A percentile compares a stretch with the other conserved stretches of the same genome.
phyloP scores from a whole-genome alignment of 2,329 filamentous ascomycete species.

The Fusarium sp. region DNA sequence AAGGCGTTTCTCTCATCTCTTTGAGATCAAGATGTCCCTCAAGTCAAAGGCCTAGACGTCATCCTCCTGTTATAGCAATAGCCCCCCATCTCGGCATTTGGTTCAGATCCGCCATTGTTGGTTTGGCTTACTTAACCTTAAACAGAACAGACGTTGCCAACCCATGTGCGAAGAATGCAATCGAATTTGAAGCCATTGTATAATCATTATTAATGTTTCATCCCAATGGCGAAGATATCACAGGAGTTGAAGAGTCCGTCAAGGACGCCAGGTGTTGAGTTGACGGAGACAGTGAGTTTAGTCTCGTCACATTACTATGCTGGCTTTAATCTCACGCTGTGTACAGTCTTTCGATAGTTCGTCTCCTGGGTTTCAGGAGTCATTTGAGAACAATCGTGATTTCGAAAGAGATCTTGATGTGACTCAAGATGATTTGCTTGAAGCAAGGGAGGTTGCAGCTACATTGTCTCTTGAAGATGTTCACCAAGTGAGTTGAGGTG shows the following conservation, averaged over 20 bases:
- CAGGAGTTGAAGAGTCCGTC: constrained; percentile 3
- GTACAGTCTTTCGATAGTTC: background rate
- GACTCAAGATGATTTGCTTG: constrained; percentile 59
- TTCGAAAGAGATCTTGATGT: constrained; percentile 49
- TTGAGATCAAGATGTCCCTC: background rate
- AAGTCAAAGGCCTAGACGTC: background rate
- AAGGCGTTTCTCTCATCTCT: background rate
- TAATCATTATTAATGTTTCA: background rate
- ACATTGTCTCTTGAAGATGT: constrained; percentile 53
- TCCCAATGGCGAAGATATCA: constrained; percentile 6
- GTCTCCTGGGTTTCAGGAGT: background rate
- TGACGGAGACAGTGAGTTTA: constrained; percentile 11
- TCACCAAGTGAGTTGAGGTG: constrained; percentile 40
- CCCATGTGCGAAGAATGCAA: background rate
- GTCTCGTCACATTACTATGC: background rate
- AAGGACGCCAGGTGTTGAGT: background rate
- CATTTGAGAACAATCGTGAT: background rate
- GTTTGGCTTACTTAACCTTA: background rate
- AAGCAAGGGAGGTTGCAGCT: constrained; percentile 55
- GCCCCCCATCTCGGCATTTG: background rate
- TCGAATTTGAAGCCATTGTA: background rate
- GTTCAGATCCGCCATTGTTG: background rate
- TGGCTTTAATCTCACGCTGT: background rate
- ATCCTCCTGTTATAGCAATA: background rate
- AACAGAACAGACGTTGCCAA: background rate